These are phyloP conservation scores for Meyerozyma sp. DNA, from an alignment of 1,139 yeast genomes.

Conservation along the genomic window DNA sequence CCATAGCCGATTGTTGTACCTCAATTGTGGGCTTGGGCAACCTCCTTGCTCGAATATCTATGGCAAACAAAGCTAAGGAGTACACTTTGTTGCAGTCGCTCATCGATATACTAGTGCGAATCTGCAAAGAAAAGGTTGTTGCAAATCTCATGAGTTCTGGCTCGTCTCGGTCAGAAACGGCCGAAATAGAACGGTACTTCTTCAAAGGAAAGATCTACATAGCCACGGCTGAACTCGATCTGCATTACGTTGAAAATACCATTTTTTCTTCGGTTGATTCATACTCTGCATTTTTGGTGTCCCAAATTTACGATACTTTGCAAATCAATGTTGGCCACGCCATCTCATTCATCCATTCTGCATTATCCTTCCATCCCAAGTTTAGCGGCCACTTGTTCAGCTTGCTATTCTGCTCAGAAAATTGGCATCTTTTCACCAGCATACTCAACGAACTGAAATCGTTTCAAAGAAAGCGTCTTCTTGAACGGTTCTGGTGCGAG, in stretches of 20 bases:
- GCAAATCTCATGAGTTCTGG: conserved; percentile 7
- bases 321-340: conserved; percentile 7
- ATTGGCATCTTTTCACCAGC: conserved; percentile 16
- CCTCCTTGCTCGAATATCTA: conserved; percentile 15
- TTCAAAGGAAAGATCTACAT: conserved; percentile 24
- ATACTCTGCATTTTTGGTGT: conserved; percentile 18
- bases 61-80: conserved; percentile 3
- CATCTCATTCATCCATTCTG: conserved; percentile 20
- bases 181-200: conserved; percentile 33
- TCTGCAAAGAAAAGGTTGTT: conserved; percentile 17
- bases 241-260: conserved; percentile 9
- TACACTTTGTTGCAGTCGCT: neutral
- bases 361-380: conserved; percentile 17
- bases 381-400: conserved; percentile 18
- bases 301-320: conserved; percentile 12
- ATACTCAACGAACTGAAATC: conserved; percentile 19
- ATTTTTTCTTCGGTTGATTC: conserved; percentile 11
- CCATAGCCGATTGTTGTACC: conserved; percentile 14
- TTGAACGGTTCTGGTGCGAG: conserved; percentile 8
- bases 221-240: conserved; percentile 8
- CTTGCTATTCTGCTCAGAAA: conserved; percentile 14
- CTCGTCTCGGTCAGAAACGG: conserved; percentile 12
- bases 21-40: conserved; percentile 27
- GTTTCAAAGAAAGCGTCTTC: conserved; percentile 20
- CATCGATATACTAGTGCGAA: conserved; percentile 7